Evolutionary conservation across 139 green algal species (phyloP).

Genomic region (Edaphochlamys debaryana): DNA sequence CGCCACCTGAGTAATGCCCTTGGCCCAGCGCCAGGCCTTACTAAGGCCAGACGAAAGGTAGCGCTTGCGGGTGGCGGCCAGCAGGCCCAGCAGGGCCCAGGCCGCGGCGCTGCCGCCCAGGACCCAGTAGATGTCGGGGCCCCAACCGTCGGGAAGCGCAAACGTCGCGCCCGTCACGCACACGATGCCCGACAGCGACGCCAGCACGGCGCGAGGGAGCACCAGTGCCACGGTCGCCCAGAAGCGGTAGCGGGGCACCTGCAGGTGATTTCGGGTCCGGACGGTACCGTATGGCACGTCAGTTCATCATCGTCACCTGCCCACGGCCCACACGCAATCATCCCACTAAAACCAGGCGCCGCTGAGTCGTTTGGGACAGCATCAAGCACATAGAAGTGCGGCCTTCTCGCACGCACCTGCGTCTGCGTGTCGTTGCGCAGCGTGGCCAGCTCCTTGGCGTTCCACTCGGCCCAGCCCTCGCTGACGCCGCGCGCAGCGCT

Average conservation of each 20-base stretch:
- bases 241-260: constrained; percentile 29
- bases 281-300: too few relatives aligned
- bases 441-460: background rate
- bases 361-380: too few relatives aligned
- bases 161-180: constrained; percentile 16
- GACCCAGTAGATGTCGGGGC: constrained; percentile 22
- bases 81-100: background rate
- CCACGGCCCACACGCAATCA: too few relatives aligned
- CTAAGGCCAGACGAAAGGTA: background rate
- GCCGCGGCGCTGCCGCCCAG: constrained; percentile 1
- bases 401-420: background rate
- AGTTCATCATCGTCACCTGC: too few relatives aligned
- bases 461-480: constrained; percentile 31
- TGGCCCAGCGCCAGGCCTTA: constrained; percentile 20
- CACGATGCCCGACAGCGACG: constrained; percentile 3
- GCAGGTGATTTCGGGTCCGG: too few relatives aligned
- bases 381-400: too few relatives aligned
- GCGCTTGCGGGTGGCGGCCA: background rate
- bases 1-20: constrained; percentile 18
- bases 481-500: constrained; percentile 4
- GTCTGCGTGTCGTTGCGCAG: constrained; percentile 11
- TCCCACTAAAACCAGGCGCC: too few relatives aligned
- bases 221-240: constrained; percentile 8
- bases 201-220: background rate
- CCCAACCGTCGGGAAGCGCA: background rate